phyloP scores from a whole-genome alignment of 768 basidiomycete genomes.

The Pisolithus microcarpus region DNA sequence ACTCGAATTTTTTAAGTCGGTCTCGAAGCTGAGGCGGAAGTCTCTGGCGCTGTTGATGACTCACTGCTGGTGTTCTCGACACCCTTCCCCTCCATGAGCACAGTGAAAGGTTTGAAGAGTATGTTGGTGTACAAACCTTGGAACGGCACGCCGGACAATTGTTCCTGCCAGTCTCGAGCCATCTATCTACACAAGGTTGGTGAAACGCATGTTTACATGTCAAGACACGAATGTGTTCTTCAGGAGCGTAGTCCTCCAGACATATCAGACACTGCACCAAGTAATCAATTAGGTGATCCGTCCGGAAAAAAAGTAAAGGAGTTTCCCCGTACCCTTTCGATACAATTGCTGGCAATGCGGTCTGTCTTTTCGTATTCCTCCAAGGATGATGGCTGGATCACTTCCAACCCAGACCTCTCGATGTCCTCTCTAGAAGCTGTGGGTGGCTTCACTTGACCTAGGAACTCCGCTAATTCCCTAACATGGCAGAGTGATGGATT shows the following conservation, averaged over 20 bases:
- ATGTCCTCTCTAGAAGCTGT: conserved; percentile 82
- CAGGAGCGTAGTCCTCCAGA: conserved; percentile 73
- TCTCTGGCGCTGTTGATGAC: not conserved
- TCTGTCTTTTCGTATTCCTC: conserved; percentile 51
- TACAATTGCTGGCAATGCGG: conserved; percentile 67
- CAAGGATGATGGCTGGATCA: conserved; percentile 52
- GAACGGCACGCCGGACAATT: conserved; percentile 90
- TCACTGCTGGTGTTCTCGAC: conserved; percentile 16
- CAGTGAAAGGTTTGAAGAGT: too few relatives aligned
- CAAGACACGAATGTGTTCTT: conserved; percentile 77
- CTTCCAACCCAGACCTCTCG: conserved; percentile 71
- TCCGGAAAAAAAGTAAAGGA: not conserved
- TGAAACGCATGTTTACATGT: conserved; percentile 89
- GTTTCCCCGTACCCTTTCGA: conserved; percentile 56
- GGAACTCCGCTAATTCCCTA: conserved; percentile 76
- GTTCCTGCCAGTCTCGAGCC: conserved; percentile 80
- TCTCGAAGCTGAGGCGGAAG: conserved; percentile 3
- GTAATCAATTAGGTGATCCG: not conserved
- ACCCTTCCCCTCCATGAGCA: conserved; percentile 11
- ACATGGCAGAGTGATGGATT: not conserved
- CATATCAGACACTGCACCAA: conserved; percentile 69
- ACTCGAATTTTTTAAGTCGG: not conserved
- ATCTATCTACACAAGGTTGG: conserved; percentile 78
- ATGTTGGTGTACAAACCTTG: conserved; percentile 39
- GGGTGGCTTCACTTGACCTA: conserved; percentile 77